Conservation (phyloP, 768 basidiomycete species). For the Suillus ampliporus region DNA sequence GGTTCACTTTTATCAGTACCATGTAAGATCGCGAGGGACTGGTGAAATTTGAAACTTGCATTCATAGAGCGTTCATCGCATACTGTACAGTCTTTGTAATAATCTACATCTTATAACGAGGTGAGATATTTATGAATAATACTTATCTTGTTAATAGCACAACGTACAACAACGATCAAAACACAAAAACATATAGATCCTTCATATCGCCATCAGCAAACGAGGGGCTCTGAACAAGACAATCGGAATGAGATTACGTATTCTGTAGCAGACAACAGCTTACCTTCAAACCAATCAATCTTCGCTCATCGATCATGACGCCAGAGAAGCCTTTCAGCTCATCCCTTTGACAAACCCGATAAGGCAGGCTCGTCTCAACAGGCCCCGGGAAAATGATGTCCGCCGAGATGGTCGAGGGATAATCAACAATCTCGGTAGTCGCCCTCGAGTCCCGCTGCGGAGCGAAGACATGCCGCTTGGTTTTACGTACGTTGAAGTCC, state of each 20-base stretch:
- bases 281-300: constrained; percentile 48
- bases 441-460: not conserved
- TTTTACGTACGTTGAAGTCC: constrained; percentile 37
- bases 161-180: constrained; percentile 24
- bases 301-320: constrained; percentile 49
- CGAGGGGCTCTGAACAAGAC: constrained; percentile 26
- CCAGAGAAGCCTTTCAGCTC: constrained; percentile 40
- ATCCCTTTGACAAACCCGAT: constrained; percentile 31
- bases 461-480: constrained; percentile 11
- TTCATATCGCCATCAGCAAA: constrained; percentile 38
- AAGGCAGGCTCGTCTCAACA: constrained; percentile 39
- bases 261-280: constrained; percentile 14
- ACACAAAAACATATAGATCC: constrained; percentile 39
- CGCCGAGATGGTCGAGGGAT: constrained; percentile 17
- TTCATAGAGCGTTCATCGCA: not conserved
- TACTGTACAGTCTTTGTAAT: not conserved
- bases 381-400: constrained; percentile 28
- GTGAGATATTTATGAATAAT: constrained; percentile 5
- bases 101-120: not conserved
- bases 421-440: constrained; percentile 12
- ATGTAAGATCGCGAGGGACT: not conserved
- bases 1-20: not conserved
- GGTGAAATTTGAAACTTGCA: not conserved
- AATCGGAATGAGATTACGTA: not conserved
- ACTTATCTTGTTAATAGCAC: not conserved